These are phyloP conservation scores for Globisporangium nodosum DNA, from an alignment of 352 stramenopile genomes.

Conservation along the genomic window DNA sequence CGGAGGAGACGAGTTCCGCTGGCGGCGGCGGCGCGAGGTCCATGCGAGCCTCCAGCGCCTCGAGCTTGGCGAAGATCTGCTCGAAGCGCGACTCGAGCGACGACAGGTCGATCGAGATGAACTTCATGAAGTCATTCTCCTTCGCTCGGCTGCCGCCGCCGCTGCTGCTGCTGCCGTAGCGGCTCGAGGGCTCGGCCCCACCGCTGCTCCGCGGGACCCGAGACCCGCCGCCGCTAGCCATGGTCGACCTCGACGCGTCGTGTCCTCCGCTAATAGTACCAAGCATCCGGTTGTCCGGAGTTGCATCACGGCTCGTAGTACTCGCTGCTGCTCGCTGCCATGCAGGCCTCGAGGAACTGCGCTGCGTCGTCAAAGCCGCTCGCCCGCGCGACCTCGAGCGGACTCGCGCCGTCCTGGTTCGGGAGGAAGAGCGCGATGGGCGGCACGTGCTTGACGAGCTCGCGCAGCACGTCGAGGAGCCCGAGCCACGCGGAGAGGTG, in stretches of 20 bases:
- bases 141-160: background rate
- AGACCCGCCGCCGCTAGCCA: background rate
- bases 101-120: constrained; percentile 40
- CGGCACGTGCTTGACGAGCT: constrained; percentile 34
- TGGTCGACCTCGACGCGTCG: background rate
- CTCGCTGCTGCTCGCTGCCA: background rate
- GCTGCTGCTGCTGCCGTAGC: background rate
- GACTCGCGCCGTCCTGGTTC: constrained; percentile 44
- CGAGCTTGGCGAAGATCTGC: constrained; percentile 37
- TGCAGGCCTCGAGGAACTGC: constrained; percentile 15
- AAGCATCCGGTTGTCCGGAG: background rate
- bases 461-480: constrained; percentile 18
- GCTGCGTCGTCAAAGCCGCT: constrained; percentile 20
- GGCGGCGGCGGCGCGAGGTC: background rate
- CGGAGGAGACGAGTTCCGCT: background rate
- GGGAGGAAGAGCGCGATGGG: constrained; percentile 44
- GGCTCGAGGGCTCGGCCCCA: background rate
- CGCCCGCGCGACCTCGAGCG: constrained; percentile 32
- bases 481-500: constrained; percentile 53
- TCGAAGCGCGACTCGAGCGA: constrained; percentile 47
- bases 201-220: background rate
- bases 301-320: background rate
- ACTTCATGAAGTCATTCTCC: constrained; percentile 39
- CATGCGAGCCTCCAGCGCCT: constrained; percentile 26
- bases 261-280: background rate